Evolutionary conservation across 2,329 filamentous ascomycete species (phyloP).

Genomic region (Allantophomopsis cytisporea): DNA sequence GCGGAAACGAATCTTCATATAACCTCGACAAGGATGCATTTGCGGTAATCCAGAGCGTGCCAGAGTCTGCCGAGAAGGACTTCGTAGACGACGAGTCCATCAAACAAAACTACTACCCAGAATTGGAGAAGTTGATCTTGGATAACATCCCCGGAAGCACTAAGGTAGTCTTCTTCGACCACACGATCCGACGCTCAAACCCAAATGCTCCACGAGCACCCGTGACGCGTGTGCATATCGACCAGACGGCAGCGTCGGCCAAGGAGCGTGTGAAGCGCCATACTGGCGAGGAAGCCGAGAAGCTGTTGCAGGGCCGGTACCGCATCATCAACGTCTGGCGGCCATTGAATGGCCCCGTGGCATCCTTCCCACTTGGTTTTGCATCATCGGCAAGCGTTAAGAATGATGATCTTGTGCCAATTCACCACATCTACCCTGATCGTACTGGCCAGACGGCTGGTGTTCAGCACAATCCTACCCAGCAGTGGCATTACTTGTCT

Average conservation of each 20-base stretch:
- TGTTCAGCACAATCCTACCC: slow-evolving; percentile 14
- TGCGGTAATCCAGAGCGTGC: slow-evolving; percentile 43
- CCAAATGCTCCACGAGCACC: slow-evolving; percentile 49
- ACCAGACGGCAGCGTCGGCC: slow-evolving; percentile 61
- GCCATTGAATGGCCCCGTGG: slow-evolving; percentile 18
- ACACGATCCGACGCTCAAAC: slow-evolving; percentile 63
- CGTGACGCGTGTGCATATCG: slow-evolving; percentile 65
- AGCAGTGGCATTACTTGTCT: slow-evolving; percentile 19
- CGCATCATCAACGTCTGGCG: slow-evolving; percentile 80
- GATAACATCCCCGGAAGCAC: slow-evolving; percentile 51
- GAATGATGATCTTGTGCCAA: slow-evolving; percentile 17
- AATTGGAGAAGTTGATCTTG: slow-evolving; percentile 62
- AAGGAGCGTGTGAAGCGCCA: slow-evolving; percentile 58
- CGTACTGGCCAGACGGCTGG: slow-evolving; percentile 17
- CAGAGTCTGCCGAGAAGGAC: slow-evolving; percentile 38
- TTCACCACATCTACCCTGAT: slow-evolving; percentile 18
- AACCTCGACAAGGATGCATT: slow-evolving; percentile 66
- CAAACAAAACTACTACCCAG: slow-evolving; percentile 65
- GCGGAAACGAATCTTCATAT: slow-evolving; percentile 53
- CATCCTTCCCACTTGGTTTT: slow-evolving; percentile 15
- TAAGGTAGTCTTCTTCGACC: slow-evolving; percentile 67
- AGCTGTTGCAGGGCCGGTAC: slow-evolving; percentile 53
- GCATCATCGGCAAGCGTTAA: slow-evolving; percentile 13
- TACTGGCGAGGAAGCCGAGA: slow-evolving; percentile 47
- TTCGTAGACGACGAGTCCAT: slow-evolving; percentile 62